These are phyloP conservation scores for Aspergillus steynii DNA, from an alignment of 495 filamentous ascomycete genomes.

Conservation along the genomic window DNA sequence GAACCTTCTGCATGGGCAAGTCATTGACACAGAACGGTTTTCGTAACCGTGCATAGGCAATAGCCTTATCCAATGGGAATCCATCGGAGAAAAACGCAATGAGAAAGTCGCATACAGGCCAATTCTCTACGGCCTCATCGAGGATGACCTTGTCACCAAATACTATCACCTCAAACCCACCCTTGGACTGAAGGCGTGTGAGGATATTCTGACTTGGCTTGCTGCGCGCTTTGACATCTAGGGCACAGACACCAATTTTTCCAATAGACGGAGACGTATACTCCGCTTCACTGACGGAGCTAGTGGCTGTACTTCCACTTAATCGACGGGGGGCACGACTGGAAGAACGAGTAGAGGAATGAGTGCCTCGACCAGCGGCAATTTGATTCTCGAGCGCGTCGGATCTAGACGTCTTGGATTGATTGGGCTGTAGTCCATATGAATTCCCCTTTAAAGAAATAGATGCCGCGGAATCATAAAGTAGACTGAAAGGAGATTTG, in stretches of 20 bases:
- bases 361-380: conserved; percentile 25
- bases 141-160: conserved; percentile 99
- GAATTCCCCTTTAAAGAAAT: conserved; percentile 16
- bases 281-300: conserved; percentile 56
- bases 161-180: conserved; percentile 93
- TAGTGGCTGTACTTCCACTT: conserved; percentile 73
- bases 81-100: conserved; percentile 98
- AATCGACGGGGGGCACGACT: conserved; percentile 73
- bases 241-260: conserved; percentile 87
- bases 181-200: conserved; percentile 82
- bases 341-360: conserved; percentile 60
- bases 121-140: conserved; percentile 76
- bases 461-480: conserved; percentile 15
- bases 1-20: conserved; percentile 93
- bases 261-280: conserved; percentile 43
- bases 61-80: conserved; percentile 95
- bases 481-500: conserved; percentile 14
- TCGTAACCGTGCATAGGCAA: conserved; percentile 85
- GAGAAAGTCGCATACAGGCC: conserved; percentile 78
- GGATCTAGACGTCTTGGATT: conserved; percentile 18
- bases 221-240: conserved; percentile 94
- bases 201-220: conserved; percentile 95
- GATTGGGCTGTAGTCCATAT: conserved; percentile 12
- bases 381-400: conserved; percentile 30
- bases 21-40: conserved; percentile 98